Evolutionary conservation across 441 rosid species (phyloP).

Genomic region (Adansonia madagascariensis): DNA sequence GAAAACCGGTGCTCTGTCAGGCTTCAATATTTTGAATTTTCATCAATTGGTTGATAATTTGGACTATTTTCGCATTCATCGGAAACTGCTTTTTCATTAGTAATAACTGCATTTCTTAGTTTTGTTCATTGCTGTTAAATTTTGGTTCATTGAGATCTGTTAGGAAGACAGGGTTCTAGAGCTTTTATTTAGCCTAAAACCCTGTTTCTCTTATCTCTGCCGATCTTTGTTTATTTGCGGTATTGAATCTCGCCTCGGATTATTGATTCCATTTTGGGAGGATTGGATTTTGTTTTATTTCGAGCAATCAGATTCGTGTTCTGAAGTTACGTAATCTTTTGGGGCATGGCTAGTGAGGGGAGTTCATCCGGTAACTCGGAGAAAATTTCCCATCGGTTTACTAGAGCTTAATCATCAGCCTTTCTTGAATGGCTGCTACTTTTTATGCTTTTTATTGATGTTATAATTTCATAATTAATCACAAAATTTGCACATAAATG

Average conservation of each 20-base stretch:
- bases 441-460: conserved; percentile 63
- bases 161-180: too few species aligned
- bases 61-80: not conserved
- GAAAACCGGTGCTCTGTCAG: not conserved
- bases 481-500: conserved; percentile 62
- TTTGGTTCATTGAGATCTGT: not conserved
- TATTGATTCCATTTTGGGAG: conserved; percentile 34
- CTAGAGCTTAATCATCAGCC: conserved; percentile 61
- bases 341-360: conserved; percentile 51
- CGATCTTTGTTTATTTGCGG: conserved; percentile 43
- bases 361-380: conserved; percentile 43
- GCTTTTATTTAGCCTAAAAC: too few species aligned
- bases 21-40: not conserved
- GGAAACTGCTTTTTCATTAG: not conserved
- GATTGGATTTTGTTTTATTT: conserved; percentile 29
- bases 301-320: not conserved
- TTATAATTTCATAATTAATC: conserved; percentile 59
- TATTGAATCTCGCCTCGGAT: conserved; percentile 28
- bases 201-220: not conserved
- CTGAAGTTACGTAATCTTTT: conserved; percentile 18
- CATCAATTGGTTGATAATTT: not conserved
- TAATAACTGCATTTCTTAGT: not conserved
- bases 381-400: conserved; percentile 43
- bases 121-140: not conserved
- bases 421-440: conserved; percentile 80